A percentile compares a stretch with the other conserved stretches of the same genome.
Evolutionary conservation across 2,329 filamentous ascomycete species (phyloP).

Genomic region (Colletotrichum higginsianum): DNA sequence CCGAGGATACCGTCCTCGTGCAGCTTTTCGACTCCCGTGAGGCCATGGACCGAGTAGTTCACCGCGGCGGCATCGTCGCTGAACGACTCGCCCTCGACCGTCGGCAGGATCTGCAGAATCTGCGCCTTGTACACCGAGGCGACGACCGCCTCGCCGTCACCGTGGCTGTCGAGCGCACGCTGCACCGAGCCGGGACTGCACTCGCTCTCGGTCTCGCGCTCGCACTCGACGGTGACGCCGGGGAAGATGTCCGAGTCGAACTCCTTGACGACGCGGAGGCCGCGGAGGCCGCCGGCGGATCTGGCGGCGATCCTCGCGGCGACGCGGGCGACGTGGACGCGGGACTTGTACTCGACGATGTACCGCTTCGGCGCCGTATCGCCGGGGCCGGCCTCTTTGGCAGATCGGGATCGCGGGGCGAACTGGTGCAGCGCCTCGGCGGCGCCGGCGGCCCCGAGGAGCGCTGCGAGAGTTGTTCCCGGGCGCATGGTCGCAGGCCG

Average conservation of each 20-base stretch:
- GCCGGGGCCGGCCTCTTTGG: slow-evolving; percentile 4
- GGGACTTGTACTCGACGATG: slow-evolving; percentile 39
- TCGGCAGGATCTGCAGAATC: slow-evolving; percentile 24
- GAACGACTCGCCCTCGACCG: slow-evolving; percentile 23
- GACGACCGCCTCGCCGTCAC: slow-evolving; percentile 44
- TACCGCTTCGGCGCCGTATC: slow-evolving; percentile 26
- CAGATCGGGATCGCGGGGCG: background rate
- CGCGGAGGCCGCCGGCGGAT: background rate
- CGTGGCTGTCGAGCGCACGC: slow-evolving; percentile 49
- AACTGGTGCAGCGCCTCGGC: background rate
- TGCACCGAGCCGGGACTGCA: slow-evolving; percentile 52
- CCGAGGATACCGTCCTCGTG: slow-evolving; percentile 55
- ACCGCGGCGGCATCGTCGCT: slow-evolving; percentile 34
- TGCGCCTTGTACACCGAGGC: slow-evolving; percentile 33
- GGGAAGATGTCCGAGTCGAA: slow-evolving; percentile 51
- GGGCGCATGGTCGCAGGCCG: slow-evolving; percentile 3
- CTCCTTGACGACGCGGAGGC: slow-evolving; percentile 33
- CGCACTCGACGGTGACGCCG: slow-evolving; percentile 52
- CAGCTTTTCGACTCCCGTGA: slow-evolving; percentile 57
- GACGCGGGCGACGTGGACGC: slow-evolving; percentile 9
- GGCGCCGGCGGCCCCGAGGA: background rate
- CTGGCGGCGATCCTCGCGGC: slow-evolving; percentile 1
- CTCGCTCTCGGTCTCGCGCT: slow-evolving; percentile 47
- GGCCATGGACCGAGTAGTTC: slow-evolving; percentile 51
- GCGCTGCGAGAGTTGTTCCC: background rate